Evolutionary conservation across 2,329 filamentous ascomycete species (phyloP).

Genomic region (Hypoxylon sp.): DNA sequence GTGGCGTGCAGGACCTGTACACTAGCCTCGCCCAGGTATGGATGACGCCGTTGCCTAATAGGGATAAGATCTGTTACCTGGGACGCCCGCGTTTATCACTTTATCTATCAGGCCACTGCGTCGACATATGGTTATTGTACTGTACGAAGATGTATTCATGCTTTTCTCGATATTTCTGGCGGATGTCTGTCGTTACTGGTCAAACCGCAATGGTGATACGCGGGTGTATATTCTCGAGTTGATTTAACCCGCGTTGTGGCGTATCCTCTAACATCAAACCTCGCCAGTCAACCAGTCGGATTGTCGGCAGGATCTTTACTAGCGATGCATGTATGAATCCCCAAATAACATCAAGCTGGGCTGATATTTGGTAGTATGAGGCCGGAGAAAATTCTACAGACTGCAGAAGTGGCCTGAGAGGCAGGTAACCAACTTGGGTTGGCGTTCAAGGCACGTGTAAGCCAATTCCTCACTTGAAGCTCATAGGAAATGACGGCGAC

Average conservation of each 20-base stretch:
- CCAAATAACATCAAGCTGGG: constrained; percentile 27
- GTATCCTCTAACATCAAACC: constrained; percentile 13
- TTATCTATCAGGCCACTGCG: constrained; percentile 30
- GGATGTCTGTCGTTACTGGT: constrained; percentile 5
- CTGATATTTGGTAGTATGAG: constrained; percentile 32
- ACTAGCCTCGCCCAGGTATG: constrained; percentile 38
- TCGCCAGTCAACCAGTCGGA: constrained; percentile 26
- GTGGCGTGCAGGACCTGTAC: constrained; percentile 33
- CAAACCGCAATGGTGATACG: constrained; percentile 3
- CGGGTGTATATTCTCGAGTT: constrained; percentile 13
- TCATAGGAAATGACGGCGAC: constrained; percentile 8
- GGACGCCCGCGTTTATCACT: constrained; percentile 37
- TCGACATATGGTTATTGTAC: constrained; percentile 27
- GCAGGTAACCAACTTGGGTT: constrained; percentile 29
- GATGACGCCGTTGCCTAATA: constrained; percentile 35
- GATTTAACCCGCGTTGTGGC: constrained; percentile 14
- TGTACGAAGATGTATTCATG: constrained; percentile 44
- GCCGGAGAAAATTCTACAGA: constrained; percentile 24
- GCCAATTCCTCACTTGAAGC: constrained; percentile 27
- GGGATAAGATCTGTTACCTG: constrained; percentile 39
- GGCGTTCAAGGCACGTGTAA: constrained; percentile 32
- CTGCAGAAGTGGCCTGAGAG: constrained; percentile 18
- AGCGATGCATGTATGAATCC: constrained; percentile 26
- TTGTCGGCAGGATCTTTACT: constrained; percentile 34
- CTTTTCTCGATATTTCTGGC: constrained; percentile 28